phyloP scores from a whole-genome alignment of 306 rosid species.

The Begonia peltatifolia region DNA sequence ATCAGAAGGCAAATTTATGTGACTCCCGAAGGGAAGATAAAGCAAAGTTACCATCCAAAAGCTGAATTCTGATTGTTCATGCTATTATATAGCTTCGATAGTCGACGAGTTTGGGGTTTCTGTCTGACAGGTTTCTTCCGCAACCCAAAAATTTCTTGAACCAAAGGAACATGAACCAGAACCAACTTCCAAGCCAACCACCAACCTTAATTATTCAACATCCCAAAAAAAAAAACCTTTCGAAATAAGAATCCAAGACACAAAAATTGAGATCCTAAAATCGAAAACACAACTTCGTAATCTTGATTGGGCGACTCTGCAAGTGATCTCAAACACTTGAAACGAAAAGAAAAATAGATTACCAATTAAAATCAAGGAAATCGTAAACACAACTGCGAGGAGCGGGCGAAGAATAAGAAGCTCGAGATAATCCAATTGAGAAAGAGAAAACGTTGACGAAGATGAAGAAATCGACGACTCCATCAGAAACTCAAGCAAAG shows the following conservation, averaged over 20 bases:
- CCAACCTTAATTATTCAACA: constrained; percentile 43
- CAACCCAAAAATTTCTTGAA: constrained; percentile 71
- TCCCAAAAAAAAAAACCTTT: background rate
- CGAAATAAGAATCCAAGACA: background rate
- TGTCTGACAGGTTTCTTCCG: constrained; percentile 38
- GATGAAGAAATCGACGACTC: constrained; percentile 18
- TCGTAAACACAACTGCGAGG: constrained; percentile 36
- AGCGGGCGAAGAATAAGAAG: constrained; percentile 46
- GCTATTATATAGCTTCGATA: constrained; percentile 43
- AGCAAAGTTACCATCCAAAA: constrained; percentile 21
- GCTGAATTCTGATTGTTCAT: constrained; percentile 32
- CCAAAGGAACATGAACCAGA: constrained; percentile 76
- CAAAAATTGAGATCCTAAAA: too few relatives aligned
- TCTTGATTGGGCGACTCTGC: background rate
- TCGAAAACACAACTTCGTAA: too few relatives aligned
- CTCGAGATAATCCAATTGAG: constrained; percentile 28
- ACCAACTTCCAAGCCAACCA: constrained; percentile 83
- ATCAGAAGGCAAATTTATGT: too few relatives aligned
- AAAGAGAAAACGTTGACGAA: constrained; percentile 10
- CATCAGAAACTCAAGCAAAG: background rate
- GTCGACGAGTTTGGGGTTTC: constrained; percentile 53
- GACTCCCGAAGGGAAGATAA: background rate
- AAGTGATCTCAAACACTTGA: background rate
- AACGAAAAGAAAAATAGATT: constrained; percentile 1
- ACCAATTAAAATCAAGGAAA: constrained; percentile 51